Evolutionary conservation across 345 rosid species (phyloP), one percentile per base, ranked within the genome.

Genomic region (Nasturtium officinale): DNA sequence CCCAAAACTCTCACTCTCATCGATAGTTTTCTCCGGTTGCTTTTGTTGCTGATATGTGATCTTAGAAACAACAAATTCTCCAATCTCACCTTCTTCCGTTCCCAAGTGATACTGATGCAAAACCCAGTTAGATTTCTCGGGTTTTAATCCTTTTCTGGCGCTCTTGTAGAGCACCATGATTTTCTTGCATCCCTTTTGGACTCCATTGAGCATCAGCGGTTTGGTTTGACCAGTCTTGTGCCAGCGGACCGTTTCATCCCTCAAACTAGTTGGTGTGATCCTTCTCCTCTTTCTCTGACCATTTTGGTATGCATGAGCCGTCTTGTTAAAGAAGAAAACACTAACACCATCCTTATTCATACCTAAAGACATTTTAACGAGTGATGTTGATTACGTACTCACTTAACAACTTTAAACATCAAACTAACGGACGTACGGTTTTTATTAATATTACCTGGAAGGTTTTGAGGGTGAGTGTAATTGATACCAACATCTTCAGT

Each of bases 61-160:
- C 62, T 85, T 94, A 0, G 97, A 94, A 29, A 91, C 87, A 50
- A 89, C 96, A 76, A 76, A 89, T 7, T 85, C 88, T 3, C 91
- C 96, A 4, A 71, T 82, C 76, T 94, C 96, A 10, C 81, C 86
- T 53, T 85, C 91, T 5, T 85, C 87, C 23, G 37, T 72, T 45
- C 98, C 98, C 37, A 94, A 79, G 82, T 94, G 97, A 77, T 85
- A 94, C 50, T 94, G 98, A 70, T 89, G 93, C 88, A 89, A 77
- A 25, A 87, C 95, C 98, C 98, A 94, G 18, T 80, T 85, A 48
- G 84, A 76, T 71, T 89, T 94, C 53, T 81, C 83, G 0, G 95
- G 83, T 67, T 87, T 91, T 18, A 55, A 30, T 18, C 95, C 91
- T 61, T 82, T 86, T 74, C 81, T 87, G 8, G 88, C 76, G 67